Conservation (phyloP, 257 asterid species). For the Mitragyna speciosa region DNA sequence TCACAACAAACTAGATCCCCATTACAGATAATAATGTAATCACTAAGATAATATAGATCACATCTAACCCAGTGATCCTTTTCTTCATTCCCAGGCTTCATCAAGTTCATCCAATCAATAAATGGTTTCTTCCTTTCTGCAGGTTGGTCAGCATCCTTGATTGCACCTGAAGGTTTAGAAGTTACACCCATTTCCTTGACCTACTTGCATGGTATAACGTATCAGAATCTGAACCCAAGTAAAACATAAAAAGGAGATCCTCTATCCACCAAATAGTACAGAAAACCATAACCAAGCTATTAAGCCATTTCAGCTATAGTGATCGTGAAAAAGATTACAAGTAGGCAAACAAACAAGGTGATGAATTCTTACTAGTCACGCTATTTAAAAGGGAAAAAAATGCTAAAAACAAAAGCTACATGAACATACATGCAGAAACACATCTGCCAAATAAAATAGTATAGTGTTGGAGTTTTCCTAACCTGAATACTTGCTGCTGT, state of each 20-base stretch:
- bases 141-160: slow-evolving; percentile 64
- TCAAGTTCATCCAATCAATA: slow-evolving; percentile 71
- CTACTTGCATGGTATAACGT: slow-evolving; percentile 35
- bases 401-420: not conserved
- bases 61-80: slow-evolving; percentile 90
- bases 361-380: not conserved
- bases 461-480: not conserved
- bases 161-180: slow-evolving; percentile 42
- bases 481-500: slow-evolving; percentile 96
- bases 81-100: slow-evolving; percentile 74
- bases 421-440: not conserved
- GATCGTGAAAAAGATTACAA: not conserved
- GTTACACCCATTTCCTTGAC: slow-evolving; percentile 74
- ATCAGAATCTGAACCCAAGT: not conserved
- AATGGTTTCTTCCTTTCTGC: slow-evolving; percentile 70
- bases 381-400: too few species aligned
- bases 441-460: not conserved
- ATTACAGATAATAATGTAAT: not conserved
- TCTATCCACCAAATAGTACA: not conserved
- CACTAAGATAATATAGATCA: slow-evolving; percentile 5
- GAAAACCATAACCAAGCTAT: not conserved
- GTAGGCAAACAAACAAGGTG: not conserved
- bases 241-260: not conserved
- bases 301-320: not conserved
- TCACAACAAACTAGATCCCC: not conserved